Evolutionary conservation across 2,329 filamentous ascomycete species (phyloP), one percentile per base, ranked within the genome.

Genomic region (Ophiognomonia clavigignenti-juglandacearum): DNA sequence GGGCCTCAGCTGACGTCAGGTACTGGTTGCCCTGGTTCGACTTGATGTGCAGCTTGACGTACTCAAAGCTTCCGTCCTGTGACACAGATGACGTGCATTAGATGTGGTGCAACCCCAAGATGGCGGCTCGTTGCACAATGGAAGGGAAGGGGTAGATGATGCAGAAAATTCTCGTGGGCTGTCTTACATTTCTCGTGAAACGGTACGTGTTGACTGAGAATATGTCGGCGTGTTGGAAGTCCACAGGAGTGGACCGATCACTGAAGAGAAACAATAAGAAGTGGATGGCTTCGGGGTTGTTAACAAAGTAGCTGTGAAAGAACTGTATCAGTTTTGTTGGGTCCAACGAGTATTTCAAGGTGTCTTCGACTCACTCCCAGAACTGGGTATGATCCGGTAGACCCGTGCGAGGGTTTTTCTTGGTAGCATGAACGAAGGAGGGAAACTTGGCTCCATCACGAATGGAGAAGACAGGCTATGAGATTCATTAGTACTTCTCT

Each of bases 191-290:
- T 45, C 65, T 70, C 38, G 61, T 69, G 9, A 75, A 61, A 18
- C 67, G 74, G 57, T 70, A 73, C 0, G 75, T 77, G 50, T 80
- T 74, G 0, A 66, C 67, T 22, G 67, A 63, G 34, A 68, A 79
- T 7, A 61, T 70, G 51, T 75, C 70, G 13, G 72, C 68, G 49
- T 72, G 60, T 2, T 70, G 63, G 10, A 71, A 52, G 1, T 73
- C 75, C 1, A 63, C 61, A 0, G 75, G 75, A 3, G 70, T 73
- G 8, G 72, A 72, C 2, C 73, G 66, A 27, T 75, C 62, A 24
- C 70, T 65, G 50, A 80, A 78, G 2, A 80, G 59, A 20, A 70
- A 66, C 71, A 80, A 74, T 39, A 78, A 54, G 10, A 65, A 66
- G 55, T 81, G 76, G 1, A 72, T 68, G 3, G 68, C 65, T 57